These are phyloP conservation scores for Drechslera avenae DNA, from an alignment of 2,329 filamentous ascomycete genomes.

Conservation along the genomic window DNA sequence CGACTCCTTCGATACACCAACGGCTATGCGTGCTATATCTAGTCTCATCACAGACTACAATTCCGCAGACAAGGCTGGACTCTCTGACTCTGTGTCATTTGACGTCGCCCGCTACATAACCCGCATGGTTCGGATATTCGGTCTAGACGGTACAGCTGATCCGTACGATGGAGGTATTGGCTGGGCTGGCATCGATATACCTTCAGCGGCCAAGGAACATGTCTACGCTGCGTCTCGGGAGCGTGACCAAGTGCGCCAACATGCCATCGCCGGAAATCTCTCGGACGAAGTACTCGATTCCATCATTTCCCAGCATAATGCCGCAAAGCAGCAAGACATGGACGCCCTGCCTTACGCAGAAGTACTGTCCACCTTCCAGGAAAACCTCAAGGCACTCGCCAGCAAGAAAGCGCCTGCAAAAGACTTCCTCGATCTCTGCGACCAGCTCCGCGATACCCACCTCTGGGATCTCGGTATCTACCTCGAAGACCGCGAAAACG, in stretches of 20 bases:
- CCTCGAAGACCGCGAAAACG: slow-evolving; percentile 77
- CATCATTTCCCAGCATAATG: slow-evolving; percentile 48
- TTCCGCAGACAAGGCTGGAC: slow-evolving; percentile 46
- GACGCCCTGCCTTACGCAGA: slow-evolving; percentile 54
- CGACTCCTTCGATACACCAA: slow-evolving; percentile 87
- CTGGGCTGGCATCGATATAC: slow-evolving; percentile 69
- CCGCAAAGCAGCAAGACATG: slow-evolving; percentile 34
- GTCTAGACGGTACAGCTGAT: slow-evolving; percentile 67
- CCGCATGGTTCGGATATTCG: slow-evolving; percentile 81
- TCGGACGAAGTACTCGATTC: slow-evolving; percentile 37
- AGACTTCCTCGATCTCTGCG: slow-evolving; percentile 76
- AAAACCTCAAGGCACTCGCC: slow-evolving; percentile 64
- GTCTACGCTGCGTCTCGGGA: slow-evolving; percentile 64
- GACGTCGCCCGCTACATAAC: slow-evolving; percentile 78
- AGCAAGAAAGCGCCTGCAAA: slow-evolving; percentile 63
- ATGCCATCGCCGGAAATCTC: slow-evolving; percentile 56
- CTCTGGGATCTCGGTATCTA: slow-evolving; percentile 85
- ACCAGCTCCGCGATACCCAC: slow-evolving; percentile 72
- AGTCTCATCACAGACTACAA: slow-evolving; percentile 82
- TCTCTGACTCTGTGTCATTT: slow-evolving; percentile 56
- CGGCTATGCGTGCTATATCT: slow-evolving; percentile 77
- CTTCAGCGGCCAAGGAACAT: slow-evolving; percentile 62
- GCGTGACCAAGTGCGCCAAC: slow-evolving; percentile 62
- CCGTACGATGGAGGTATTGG: slow-evolving; percentile 58
- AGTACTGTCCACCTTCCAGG: slow-evolving; percentile 59